Evolutionary conservation across 1,139 yeast genomes (phyloP).

Genomic region (Blastobotrys illinoisensis): DNA sequence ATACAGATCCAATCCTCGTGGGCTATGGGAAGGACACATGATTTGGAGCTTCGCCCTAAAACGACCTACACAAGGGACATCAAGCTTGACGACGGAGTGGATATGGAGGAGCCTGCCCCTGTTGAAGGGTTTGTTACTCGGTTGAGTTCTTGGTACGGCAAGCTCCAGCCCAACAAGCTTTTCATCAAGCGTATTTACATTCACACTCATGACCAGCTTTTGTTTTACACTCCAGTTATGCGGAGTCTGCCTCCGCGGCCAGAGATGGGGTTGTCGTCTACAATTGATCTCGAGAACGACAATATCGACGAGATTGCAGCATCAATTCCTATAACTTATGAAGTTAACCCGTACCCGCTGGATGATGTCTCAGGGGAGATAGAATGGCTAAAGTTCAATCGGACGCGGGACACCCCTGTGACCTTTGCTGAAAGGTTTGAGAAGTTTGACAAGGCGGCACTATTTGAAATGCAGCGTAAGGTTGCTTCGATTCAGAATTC

Average conservation of each 20-base stretch:
- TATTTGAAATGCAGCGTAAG: slow-evolving; percentile 59
- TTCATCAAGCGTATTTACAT: slow-evolving; percentile 57
- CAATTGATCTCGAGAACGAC: slow-evolving; percentile 16
- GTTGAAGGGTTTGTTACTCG: slow-evolving; percentile 72
- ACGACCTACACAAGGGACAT: slow-evolving; percentile 41
- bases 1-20: slow-evolving; percentile 42
- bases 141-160: slow-evolving; percentile 51
- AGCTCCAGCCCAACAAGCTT: slow-evolving; percentile 30
- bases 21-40: slow-evolving; percentile 41
- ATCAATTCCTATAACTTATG: slow-evolving; percentile 38
- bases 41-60: slow-evolving; percentile 55
- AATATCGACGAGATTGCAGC: slow-evolving; percentile 21
- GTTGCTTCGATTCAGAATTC: slow-evolving; percentile 52
- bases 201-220: slow-evolving; percentile 53
- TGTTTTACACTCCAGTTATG: slow-evolving; percentile 53
- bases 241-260: slow-evolving; percentile 61
- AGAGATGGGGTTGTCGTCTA: slow-evolving; percentile 10
- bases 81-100: slow-evolving; percentile 17
- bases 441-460: slow-evolving; percentile 50
- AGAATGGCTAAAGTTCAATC: slow-evolving; percentile 49
- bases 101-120: slow-evolving; percentile 52
- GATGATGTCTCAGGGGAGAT: slow-evolving; percentile 44
- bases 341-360: slow-evolving; percentile 48
- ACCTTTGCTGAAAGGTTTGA: slow-evolving; percentile 37
- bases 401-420: slow-evolving; percentile 12